Conservation (phyloP, 352 stramenopile genomes). For the Pythium aristosporum region DNA sequence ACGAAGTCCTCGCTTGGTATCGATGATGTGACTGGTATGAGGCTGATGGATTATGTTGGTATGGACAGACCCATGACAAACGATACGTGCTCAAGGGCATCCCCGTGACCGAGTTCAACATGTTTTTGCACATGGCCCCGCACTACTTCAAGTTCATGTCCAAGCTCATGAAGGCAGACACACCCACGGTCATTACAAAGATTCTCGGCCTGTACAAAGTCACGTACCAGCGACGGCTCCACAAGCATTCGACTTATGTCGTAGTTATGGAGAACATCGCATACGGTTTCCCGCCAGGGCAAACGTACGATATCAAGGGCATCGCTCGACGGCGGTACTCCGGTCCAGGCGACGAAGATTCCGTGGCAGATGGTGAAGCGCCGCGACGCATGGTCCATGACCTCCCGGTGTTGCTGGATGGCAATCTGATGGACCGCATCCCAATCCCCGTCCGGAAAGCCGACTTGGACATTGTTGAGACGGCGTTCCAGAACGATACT, state of each 20-base stretch:
- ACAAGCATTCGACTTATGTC: slow-evolving; percentile 81
- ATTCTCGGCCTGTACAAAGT: slow-evolving; percentile 85
- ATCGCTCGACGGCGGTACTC: slow-evolving; percentile 76
- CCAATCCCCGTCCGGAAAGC: slow-evolving; percentile 69
- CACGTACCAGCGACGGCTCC: slow-evolving; percentile 50
- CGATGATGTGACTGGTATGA: background rate
- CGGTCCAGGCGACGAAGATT: slow-evolving; percentile 37
- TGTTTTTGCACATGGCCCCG: slow-evolving; percentile 88
- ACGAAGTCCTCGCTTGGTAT: slow-evolving; percentile 13
- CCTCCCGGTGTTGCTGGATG: slow-evolving; percentile 75
- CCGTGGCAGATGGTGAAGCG: background rate
- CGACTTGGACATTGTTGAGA: slow-evolving; percentile 60
- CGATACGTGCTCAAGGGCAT: slow-evolving; percentile 86
- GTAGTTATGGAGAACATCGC: slow-evolving; percentile 88
- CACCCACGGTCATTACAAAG: slow-evolving; percentile 76
- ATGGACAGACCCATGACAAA: slow-evolving; percentile 71
- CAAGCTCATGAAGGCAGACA: slow-evolving; percentile 52
- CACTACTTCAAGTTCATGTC: slow-evolving; percentile 88
- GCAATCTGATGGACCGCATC: slow-evolving; percentile 78
- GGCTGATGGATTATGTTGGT: slow-evolving; percentile 15
- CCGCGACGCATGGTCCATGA: slow-evolving; percentile 30
- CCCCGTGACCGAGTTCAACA: slow-evolving; percentile 86
- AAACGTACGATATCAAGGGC: slow-evolving; percentile 89
- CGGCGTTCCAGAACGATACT: slow-evolving; percentile 78
- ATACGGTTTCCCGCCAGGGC: slow-evolving; percentile 70